A percentile compares a stretch with the other conserved stretches of the same genome.
Evolutionary conservation across 1,284 basidiomycete species (phyloP).

Genomic region (Leccinum pallidistipes): DNA sequence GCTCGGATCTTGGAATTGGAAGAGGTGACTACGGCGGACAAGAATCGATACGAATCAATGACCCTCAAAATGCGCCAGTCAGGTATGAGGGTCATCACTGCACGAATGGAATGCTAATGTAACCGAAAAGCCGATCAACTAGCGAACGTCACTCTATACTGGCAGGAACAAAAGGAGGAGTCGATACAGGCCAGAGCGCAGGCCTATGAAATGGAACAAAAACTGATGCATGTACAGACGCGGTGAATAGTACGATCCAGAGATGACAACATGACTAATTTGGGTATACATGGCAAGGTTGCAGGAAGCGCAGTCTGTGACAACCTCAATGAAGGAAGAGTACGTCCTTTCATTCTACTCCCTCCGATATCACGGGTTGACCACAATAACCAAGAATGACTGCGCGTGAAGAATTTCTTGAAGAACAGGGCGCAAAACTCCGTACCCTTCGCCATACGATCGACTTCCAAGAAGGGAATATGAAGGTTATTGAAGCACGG

Average conservation of each 20-base stretch:
- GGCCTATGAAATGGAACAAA: slow-evolving; percentile 32
- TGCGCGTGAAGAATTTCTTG: slow-evolving; percentile 22
- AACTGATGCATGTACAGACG: slow-evolving; percentile 21
- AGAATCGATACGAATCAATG: slow-evolving; percentile 29
- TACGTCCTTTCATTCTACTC: slow-evolving; percentile 25
- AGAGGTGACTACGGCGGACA: slow-evolving; percentile 31
- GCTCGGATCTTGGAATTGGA: slow-evolving; percentile 43
- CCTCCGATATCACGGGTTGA: slow-evolving; percentile 14
- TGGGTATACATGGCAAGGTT: slow-evolving; percentile 18
- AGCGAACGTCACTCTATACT: slow-evolving; percentile 20
- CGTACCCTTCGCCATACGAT: slow-evolving; percentile 32
- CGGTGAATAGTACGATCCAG: slow-evolving; percentile 17
- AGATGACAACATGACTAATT: slow-evolving; percentile 15
- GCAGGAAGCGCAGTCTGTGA: slow-evolving; percentile 29
- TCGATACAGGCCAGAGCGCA: slow-evolving; percentile 23
- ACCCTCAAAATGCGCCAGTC: slow-evolving; percentile 26
- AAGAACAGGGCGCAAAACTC: slow-evolving; percentile 29
- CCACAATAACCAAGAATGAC: slow-evolving; percentile 21
- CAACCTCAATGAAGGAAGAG: slow-evolving; percentile 35
- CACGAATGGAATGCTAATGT: slow-evolving; percentile 16
- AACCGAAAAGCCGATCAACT: slow-evolving; percentile 26
- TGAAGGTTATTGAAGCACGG: slow-evolving; percentile 28
- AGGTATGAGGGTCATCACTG: slow-evolving; percentile 26
- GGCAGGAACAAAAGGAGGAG: slow-evolving; percentile 34
- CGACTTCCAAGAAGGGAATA: slow-evolving; percentile 32